phyloP scores from a whole-genome alignment of 1,284 basidiomycete genomes.

The Chondrostereum purpureum region DNA sequence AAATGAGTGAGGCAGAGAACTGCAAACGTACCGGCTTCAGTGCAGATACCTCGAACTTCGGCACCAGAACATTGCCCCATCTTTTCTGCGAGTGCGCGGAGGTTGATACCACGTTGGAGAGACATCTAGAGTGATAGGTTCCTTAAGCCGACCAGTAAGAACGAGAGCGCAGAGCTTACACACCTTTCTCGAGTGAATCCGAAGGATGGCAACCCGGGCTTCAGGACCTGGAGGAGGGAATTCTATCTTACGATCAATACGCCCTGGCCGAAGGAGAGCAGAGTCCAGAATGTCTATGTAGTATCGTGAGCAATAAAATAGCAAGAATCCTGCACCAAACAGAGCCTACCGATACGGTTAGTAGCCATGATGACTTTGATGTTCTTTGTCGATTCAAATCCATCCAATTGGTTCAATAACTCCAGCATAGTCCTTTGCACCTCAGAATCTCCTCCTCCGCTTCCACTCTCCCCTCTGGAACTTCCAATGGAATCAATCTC shows the following conservation, averaged over 20 bases:
- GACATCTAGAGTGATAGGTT: constrained; percentile 97
- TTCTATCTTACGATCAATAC: constrained; percentile 98
- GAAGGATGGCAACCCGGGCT: constrained; percentile 92
- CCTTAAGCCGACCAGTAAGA: not conserved
- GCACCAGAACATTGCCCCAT: constrained; percentile 99
- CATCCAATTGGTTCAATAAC: constrained; percentile 93
- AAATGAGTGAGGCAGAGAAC: constrained; percentile 5
- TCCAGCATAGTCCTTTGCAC: constrained; percentile 99
- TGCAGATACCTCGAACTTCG: constrained; percentile 97
- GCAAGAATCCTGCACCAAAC: not conserved
- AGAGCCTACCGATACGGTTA: constrained; percentile 86
- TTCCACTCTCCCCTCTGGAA: constrained; percentile 85
- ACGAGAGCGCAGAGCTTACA: constrained; percentile 11
- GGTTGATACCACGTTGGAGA: constrained; percentile 94
- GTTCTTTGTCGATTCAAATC: constrained; percentile 96
- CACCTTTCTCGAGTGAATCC: constrained; percentile 95
- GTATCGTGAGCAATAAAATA: too few relatives aligned
- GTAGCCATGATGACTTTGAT: constrained; percentile 99
- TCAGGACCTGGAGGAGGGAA: constrained; percentile 98
- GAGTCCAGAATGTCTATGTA: constrained; percentile 96
- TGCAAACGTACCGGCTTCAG: constrained; percentile 77
- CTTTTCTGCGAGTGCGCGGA: constrained; percentile 92
- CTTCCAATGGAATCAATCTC: constrained; percentile 98
- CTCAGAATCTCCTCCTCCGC: constrained; percentile 90
- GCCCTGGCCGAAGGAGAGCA: constrained; percentile 89